These are phyloP conservation scores for Tetrahymena borealis DNA, from an alignment of 73 alveolate species.

Conservation along the genomic window DNA sequence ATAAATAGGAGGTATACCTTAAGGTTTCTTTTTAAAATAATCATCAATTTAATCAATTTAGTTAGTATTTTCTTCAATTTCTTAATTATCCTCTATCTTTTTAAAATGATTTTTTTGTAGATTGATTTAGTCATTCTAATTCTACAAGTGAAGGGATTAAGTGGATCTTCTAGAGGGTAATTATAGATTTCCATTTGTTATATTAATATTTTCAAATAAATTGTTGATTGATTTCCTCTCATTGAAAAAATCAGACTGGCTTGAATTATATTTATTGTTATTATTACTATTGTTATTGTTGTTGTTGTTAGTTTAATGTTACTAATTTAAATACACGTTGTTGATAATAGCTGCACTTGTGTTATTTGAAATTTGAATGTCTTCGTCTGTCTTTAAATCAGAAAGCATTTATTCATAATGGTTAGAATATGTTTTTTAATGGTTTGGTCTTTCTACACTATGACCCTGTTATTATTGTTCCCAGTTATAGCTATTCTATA, in stretches of 20 bases:
- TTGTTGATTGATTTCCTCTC: background rate
- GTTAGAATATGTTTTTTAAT: background rate
- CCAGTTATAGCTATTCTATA: background rate
- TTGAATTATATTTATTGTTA: no score
- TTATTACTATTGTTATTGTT: no score
- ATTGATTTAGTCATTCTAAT: no score
- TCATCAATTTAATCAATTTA: background rate
- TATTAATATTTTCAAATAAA: background rate
- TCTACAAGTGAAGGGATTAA: background rate
- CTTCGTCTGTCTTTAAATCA: background rate
- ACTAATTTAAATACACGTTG: background rate
- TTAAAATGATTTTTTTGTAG: background rate
- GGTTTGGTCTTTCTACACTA: background rate
- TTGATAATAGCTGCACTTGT: background rate
- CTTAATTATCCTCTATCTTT: background rate
- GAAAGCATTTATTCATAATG: background rate
- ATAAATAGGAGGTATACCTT: no score
- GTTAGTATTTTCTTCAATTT: background rate
- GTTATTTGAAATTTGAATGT: background rate
- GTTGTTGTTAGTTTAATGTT: no score
- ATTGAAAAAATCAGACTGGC: background rate
- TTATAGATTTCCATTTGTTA: background rate
- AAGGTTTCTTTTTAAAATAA: background rate
- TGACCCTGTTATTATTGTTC: background rate
- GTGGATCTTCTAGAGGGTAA: background rate